These are phyloP conservation scores for Gillenia trifoliata DNA, from an alignment of 306 rosid genomes.

Conservation along the genomic window DNA sequence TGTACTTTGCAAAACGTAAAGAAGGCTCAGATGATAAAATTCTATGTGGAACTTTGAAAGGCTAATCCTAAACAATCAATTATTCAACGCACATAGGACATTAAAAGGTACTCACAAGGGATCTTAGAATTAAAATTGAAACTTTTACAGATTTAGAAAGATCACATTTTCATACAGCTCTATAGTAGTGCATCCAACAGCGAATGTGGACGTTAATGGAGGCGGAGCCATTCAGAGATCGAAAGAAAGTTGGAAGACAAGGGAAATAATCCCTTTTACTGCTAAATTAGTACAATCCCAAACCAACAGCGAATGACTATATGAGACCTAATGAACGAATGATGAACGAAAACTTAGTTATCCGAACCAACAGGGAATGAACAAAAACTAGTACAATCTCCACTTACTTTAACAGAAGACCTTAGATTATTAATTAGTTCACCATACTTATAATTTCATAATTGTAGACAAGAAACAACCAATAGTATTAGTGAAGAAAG, in stretches of 20 bases:
- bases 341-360: no score
- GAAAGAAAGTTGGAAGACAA: conserved; percentile 4
- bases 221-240: background rate
- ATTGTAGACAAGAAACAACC: no score
- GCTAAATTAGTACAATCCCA: background rate
- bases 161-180: conserved; percentile 32
- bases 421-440: no score
- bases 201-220: conserved; percentile 1
- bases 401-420: no score
- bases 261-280: conserved; percentile 7
- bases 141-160: conserved; percentile 37
- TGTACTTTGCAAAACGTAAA: conserved; percentile 1
- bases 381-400: no score
- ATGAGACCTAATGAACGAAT: no score
- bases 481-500: no score
- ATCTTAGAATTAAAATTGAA: conserved; percentile 24
- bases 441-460: no score
- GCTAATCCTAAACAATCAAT: conserved; percentile 10
- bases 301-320: background rate
- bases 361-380: no score
- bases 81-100: conserved; percentile 13
- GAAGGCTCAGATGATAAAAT: conserved; percentile 2
- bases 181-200: no score
- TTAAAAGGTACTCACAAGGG: conserved; percentile 16
- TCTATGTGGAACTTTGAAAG: background rate